Conservation (phyloP, 2,329 filamentous ascomycete genomes). For the Diaporthe velutina region DNA sequence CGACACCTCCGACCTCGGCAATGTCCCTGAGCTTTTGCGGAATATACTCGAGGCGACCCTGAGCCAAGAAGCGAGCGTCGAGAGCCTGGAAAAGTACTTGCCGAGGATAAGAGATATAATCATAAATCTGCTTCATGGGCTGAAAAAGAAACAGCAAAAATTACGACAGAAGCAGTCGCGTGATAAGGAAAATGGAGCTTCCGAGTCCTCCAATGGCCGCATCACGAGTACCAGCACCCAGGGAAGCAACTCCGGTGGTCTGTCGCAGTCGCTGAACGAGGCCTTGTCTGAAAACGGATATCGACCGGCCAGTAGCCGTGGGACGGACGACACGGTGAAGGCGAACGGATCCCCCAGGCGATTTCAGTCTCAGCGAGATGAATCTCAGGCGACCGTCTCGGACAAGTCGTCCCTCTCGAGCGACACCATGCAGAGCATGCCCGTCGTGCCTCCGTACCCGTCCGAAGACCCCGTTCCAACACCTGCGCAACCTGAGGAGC, state of each 20-base stretch:
- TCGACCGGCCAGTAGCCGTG: constrained; percentile 51
- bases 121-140: constrained; percentile 93
- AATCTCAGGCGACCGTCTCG: constrained; percentile 65
- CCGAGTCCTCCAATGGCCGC: constrained; percentile 51
- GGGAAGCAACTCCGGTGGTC: constrained; percentile 65
- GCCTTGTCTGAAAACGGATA: constrained; percentile 67
- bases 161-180: constrained; percentile 74
- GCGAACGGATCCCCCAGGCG: constrained; percentile 62
- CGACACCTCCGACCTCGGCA: constrained; percentile 92
- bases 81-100: constrained; percentile 93
- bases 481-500: constrained; percentile 53
- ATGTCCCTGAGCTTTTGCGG: constrained; percentile 91
- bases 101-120: constrained; percentile 98
- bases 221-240: constrained; percentile 71
- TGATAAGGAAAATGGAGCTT: constrained; percentile 61
- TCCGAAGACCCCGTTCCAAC: constrained; percentile 66
- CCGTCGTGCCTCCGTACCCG: constrained; percentile 80
- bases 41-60: constrained; percentile 95
- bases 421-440: constrained; percentile 80
- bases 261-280: constrained; percentile 72
- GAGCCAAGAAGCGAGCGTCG: constrained; percentile 94
- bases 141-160: constrained; percentile 97
- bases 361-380: constrained; percentile 62
- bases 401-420: constrained; percentile 80
- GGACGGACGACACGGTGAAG: constrained; percentile 48